Conservation (phyloP, 75 land plant genomes). For the Ceratopteris richardii region DNA sequence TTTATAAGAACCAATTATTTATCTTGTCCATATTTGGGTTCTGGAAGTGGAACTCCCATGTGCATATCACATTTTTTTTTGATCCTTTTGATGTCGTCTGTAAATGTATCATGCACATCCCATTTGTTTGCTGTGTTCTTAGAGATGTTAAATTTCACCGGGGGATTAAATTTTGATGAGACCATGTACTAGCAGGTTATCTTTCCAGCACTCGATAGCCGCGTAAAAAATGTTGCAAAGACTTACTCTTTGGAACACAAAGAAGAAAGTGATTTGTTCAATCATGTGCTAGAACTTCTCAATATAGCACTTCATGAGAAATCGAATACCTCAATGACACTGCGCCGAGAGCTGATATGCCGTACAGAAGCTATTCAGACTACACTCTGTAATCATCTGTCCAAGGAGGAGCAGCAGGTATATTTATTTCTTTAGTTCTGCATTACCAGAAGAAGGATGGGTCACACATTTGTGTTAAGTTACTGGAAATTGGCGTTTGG, state of each 20-base stretch:
- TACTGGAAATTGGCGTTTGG: neutral
- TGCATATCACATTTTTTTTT: too few relatives aligned
- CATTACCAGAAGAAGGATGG: too few relatives aligned
- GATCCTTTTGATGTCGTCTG: too few relatives aligned
- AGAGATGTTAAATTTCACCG: too few relatives aligned
- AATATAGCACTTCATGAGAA: slow-evolving; percentile 14
- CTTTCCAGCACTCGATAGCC: slow-evolving; percentile 56
- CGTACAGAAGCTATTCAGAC: slow-evolving; percentile 45
- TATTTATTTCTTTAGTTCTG: neutral
- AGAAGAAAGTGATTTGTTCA: slow-evolving; percentile 46
- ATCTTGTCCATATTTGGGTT: too few relatives aligned
- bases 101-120: too few relatives aligned
- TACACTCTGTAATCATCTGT: slow-evolving; percentile 53
- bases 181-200: slow-evolving; percentile 38
- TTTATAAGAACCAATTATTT: too few relatives aligned
- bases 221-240: slow-evolving; percentile 47
- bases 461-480: too few relatives aligned
- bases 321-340: slow-evolving; percentile 9
- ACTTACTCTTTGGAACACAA: slow-evolving; percentile 60
- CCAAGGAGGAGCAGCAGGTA: slow-evolving; percentile 82
- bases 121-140: too few relatives aligned
- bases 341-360: slow-evolving; percentile 38
- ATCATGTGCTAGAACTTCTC: slow-evolving; percentile 32
- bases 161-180: too few relatives aligned
- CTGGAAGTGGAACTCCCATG: too few relatives aligned